Evolutionary conservation across 805 yeast species (phyloP).

Genomic region (Sugiyamaella floridensis): DNA sequence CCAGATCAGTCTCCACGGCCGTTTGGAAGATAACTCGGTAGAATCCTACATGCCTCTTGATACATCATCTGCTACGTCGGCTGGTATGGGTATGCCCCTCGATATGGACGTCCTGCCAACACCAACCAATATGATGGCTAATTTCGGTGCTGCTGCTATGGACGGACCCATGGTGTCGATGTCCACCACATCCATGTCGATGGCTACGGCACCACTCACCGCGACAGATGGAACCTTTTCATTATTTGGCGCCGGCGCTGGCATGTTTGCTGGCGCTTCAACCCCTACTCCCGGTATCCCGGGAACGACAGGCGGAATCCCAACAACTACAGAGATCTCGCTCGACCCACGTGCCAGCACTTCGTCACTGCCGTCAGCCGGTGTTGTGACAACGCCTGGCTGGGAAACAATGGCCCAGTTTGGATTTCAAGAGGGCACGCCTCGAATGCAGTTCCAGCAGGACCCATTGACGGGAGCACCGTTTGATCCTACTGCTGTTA

Average conservation of each 20-base stretch:
- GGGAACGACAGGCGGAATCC: neutral
- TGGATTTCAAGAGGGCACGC: neutral
- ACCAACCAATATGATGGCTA: too few relatives aligned
- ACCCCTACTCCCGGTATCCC: neutral
- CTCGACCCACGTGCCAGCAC: neutral
- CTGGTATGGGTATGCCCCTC: neutral
- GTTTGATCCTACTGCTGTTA: neutral
- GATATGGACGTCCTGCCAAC: too few relatives aligned
- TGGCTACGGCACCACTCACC: too few relatives aligned
- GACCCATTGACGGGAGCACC: neutral
- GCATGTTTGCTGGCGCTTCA: neutral
- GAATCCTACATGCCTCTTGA: neutral
- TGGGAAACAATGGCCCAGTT: neutral
- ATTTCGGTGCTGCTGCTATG: neutral
- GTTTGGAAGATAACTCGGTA: too few relatives aligned
- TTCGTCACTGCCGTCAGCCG: neutral
- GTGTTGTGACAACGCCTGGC: neutral
- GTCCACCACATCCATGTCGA: neutral
- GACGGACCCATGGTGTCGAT: neutral
- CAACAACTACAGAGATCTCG: neutral
- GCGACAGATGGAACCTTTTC: neutral
- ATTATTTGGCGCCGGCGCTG: neutral
- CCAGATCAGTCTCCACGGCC: neutral
- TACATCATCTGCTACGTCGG: neutral
- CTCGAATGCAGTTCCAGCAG: neutral